Evolutionary conservation across 306 rosid genomes (phyloP).

Genomic region (Ammopiptanthus mongolicus): DNA sequence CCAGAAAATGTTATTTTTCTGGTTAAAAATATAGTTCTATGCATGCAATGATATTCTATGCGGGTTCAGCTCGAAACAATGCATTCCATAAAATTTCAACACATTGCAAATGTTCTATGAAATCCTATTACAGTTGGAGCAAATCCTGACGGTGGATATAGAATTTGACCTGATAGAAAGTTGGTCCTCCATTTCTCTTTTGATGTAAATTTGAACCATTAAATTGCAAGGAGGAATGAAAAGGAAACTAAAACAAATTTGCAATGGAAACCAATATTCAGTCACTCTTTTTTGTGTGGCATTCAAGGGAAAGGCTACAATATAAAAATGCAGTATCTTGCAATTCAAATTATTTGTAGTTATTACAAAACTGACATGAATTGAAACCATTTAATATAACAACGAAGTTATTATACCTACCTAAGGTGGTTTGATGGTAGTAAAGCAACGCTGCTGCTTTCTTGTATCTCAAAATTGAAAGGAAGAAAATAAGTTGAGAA

Average conservation of each 20-base stretch:
- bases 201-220: neutral
- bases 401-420: conserved; percentile 11
- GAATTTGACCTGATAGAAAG: neutral
- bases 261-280: neutral
- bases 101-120: neutral
- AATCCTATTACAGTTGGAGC: neutral
- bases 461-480: conserved; percentile 6
- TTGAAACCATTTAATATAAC: neutral
- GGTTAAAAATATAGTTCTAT: neutral
- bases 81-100: neutral
- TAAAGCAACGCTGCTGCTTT: neutral
- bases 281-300: neutral
- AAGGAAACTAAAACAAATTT: neutral
- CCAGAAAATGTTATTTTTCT: neutral
- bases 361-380: neutral
- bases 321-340: neutral
- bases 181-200: neutral
- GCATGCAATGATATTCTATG: neutral
- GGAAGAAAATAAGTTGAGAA: conserved; percentile 15
- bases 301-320: neutral
- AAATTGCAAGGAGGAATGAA: neutral
- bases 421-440: conserved; percentile 13
- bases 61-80: neutral
- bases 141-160: neutral
- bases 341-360: neutral